phyloP scores from a whole-genome alignment of 108 stramenopile species.

The Fragilaria radians region DNA sequence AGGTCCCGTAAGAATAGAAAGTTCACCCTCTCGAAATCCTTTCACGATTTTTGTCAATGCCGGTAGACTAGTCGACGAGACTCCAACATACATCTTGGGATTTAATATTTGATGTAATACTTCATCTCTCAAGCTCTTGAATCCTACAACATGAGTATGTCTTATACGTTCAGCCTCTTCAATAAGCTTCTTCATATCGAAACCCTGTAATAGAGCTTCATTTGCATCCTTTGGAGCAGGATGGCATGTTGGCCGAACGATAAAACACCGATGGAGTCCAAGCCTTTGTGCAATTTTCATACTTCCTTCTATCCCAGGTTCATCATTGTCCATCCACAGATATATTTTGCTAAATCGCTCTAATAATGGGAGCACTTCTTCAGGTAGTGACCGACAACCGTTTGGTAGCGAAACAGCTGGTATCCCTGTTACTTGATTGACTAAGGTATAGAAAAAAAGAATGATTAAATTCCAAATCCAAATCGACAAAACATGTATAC shows the following conservation, averaged over 20 bases:
- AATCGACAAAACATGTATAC: too few species aligned
- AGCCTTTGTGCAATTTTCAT: slow-evolving; percentile 87
- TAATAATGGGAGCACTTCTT: slow-evolving; percentile 81
- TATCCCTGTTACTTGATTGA: slow-evolving; percentile 87
- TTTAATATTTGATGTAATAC: slow-evolving; percentile 79
- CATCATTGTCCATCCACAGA: slow-evolving; percentile 97
- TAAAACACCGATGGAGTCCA: slow-evolving; percentile 67
- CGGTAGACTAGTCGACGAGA: slow-evolving; percentile 70
- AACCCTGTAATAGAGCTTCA: slow-evolving; percentile 81
- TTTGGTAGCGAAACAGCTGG: slow-evolving; percentile 85
- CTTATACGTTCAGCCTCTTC: slow-evolving; percentile 45
- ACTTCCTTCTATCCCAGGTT: slow-evolving; percentile 79
- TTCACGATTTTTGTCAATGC: slow-evolving; percentile 78
- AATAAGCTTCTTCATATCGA: slow-evolving; percentile 58
- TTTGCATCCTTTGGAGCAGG: slow-evolving; percentile 95
- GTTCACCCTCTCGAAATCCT: slow-evolving; percentile 91
- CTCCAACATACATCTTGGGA: slow-evolving; percentile 67
- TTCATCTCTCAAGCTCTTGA: slow-evolving; percentile 61
- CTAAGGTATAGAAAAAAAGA: too few species aligned
- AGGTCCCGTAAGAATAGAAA: slow-evolving; percentile 95
- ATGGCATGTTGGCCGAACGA: slow-evolving; percentile 41
- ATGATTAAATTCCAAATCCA: too few species aligned
- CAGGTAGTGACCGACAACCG: slow-evolving; percentile 86
- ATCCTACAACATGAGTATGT: slow-evolving; percentile 75
- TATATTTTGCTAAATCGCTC: slow-evolving; percentile 89